Base-by-base conservation (phyloP, 2,329 filamentous ascomycete species). In the Hypoxylon sp. region DNA sequence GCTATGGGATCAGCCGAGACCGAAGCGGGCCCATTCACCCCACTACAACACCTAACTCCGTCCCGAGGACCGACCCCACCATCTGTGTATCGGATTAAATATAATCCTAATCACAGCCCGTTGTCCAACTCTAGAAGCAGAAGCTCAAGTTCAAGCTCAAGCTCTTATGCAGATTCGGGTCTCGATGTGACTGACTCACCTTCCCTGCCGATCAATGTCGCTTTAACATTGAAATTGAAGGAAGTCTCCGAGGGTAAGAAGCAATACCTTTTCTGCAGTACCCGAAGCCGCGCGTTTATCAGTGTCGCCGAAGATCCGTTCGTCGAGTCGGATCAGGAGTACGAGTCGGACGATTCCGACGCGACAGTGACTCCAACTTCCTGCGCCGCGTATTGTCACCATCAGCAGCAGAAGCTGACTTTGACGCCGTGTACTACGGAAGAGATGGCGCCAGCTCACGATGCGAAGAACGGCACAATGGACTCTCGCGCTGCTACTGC, bases 361-460 rank as follows among this genome's bases (percentile, higher is more conserved):
- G 50, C 39, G 17, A 71, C 69, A 14, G 44, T 71, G 11, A 71
- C 69, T 1, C 59, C 62, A 10, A 22, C 37, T 3, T 58, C 47
- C n/a, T 66, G 57, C 59, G 59, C 62, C 26, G 26, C 47, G 4
- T 24, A 54, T 10, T 17, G 39, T 19, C 26, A 29, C 19, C 26
- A 19, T 17, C 10, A 29, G 3, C 26, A 17, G 5, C 17, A 57
- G 26, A n/a, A 47, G 26, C 6, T 44, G 5, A 24, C 39, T 17
- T 35, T n/a, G 17, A 24, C n/a, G 33, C 9, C 17, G n/a, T 10
- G 14, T 13, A 47, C 26, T 22, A 14, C 39, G 6, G 17, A 47
- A 58, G 24, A 63, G 22, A 73, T 72, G 71, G 70, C 70, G 19
- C 68, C 70, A 22, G 64, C 42, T 35, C 44, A 69, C n/a, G 51